These are phyloP conservation scores for Coemansia sp. DNA, from an alignment of 192 early-diverging fungal genomes.

Conservation along the genomic window DNA sequence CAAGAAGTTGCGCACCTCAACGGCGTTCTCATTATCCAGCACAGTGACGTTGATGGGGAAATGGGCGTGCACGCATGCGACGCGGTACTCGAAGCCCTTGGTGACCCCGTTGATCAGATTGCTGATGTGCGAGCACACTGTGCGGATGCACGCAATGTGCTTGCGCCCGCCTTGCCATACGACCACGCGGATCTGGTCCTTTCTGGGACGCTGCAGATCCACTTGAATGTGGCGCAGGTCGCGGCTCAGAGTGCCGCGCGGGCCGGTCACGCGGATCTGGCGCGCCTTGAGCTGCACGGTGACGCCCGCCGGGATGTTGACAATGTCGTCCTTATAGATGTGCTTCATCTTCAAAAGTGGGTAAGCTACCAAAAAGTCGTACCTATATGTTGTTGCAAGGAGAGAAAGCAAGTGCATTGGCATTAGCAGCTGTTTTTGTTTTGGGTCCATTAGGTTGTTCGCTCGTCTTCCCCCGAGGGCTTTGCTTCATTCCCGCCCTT, in stretches of 20 bases:
- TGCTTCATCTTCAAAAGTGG: conserved; percentile 72
- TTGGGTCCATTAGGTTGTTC: not conserved
- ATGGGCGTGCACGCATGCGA: conserved; percentile 99
- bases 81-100: conserved; percentile 99
- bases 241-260: conserved; percentile 87
- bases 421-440: not conserved
- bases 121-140: conserved; percentile 90
- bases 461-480: too few relatives aligned
- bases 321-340: conserved; percentile 87
- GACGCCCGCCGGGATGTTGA: conserved; percentile 90
- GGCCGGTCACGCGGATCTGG: conserved; percentile 83
- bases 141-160: conserved; percentile 98
- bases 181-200: conserved; percentile 77
- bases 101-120: conserved; percentile 99
- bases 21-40: conserved; percentile 67
- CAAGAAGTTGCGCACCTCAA: conserved; percentile 99
- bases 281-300: conserved; percentile 88
- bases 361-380: not conserved
- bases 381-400: conserved; percentile 7
- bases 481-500: too few relatives aligned
- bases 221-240: conserved; percentile 93
- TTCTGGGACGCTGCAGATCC: conserved; percentile 75
- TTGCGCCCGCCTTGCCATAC: conserved; percentile 97
- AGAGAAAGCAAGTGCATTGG: too few relatives aligned
- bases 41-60: conserved; percentile 99